Base-by-base conservation (phyloP, 331 rosid species). In the Pyracantha coccinea region DNA sequence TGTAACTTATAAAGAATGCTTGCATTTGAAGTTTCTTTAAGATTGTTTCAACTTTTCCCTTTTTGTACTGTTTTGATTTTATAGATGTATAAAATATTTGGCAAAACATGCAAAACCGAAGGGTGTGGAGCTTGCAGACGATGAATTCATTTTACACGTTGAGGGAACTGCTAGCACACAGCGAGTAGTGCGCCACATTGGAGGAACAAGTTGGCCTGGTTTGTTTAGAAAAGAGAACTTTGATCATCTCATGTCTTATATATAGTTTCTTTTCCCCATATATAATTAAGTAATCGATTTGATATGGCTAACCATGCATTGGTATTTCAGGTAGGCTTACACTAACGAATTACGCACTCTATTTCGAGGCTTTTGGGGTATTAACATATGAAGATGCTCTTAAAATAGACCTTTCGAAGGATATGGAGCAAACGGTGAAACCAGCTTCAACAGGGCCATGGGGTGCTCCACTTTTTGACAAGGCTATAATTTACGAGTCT, bases 391-490 rank as follows among this genome's bases (percentile, higher is more conserved):
- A 89, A 44, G 89, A 90, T 78, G 97, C 99, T 32, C 23, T 95
- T 52, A 92, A 89, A 83, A 89, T 95, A 44, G 91, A 92, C 82
- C 91, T 92, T 59, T 86, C 85, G 14, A 78, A 75, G 83, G 78
- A 89, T 66, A 60, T 47, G 4, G 85, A 79, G 63, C 92, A 89
- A 75, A 85, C 77, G 47, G 87, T 95, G 82, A 86, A 80, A 68
- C 82, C 96, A 47, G 77, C 69, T 62, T 85, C 97, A 23, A 95
- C 98, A 9, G 99, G 97, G 29, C 99, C 99, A 6, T 95, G 97
- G 97, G 99, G 98, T 68, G 97, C 97, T 59, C 97, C 92, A 31
- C 86, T 92, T 68, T 95, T 82, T 68, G 97, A 95, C 91, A 95
- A 86, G 89, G 99, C 96, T 66, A 81, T 95, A n/a, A 76, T 84